Conservation (phyloP, 2,329 filamentous ascomycete genomes). For the Fusarium bulbicola region DNA sequence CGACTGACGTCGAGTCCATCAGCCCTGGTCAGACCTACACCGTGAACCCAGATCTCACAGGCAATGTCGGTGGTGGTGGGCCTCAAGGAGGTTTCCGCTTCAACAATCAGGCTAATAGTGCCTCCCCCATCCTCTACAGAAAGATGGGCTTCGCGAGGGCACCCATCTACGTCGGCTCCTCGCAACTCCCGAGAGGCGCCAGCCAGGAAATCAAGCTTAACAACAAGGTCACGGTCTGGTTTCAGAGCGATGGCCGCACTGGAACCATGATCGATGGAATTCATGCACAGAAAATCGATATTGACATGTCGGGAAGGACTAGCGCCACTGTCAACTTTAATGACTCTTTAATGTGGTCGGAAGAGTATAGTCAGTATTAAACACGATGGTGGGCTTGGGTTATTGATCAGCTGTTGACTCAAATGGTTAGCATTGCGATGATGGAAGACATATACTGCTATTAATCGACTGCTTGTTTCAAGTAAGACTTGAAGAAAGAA, state of each 20-base stretch:
- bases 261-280: not conserved
- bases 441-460: no score
- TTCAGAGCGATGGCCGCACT: rapidly evolving
- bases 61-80: not conserved
- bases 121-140: not conserved
- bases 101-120: rapidly evolving
- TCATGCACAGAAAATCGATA: rapidly evolving
- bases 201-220: rapidly evolving
- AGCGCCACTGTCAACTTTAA: not conserved
- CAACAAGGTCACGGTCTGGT: not conserved
- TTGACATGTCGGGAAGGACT: not conserved
- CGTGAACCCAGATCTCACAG: not conserved
- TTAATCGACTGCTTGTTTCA: rapidly evolving
- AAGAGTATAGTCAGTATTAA: not conserved
- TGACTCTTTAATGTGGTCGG: no score
- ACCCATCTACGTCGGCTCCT: rapidly evolving
- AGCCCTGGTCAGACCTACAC: rapidly evolving
- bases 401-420: no score
- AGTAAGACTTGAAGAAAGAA: rapidly evolving
- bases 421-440: no score
- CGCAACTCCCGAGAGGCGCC: rapidly evolving
- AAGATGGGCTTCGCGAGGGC: rapidly evolving
- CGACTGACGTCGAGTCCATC: rapidly evolving
- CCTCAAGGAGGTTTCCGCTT: not conserved
- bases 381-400: not conserved